These are phyloP conservation scores for Clavispora carvajalis DNA, from an alignment of 805 yeast genomes.

Conservation along the genomic window DNA sequence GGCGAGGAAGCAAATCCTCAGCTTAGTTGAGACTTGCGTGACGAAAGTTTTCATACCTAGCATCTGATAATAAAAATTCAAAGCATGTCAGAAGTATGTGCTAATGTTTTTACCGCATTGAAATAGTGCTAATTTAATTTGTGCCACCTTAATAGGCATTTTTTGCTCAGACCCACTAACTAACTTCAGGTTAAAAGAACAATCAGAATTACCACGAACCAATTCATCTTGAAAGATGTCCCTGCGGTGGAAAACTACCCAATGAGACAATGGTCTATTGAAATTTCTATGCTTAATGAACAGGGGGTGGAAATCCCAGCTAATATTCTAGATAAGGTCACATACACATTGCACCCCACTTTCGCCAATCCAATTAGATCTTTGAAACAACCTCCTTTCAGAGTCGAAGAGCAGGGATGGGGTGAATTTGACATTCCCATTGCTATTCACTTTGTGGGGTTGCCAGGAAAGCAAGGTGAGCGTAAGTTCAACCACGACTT, in stretches of 20 bases:
- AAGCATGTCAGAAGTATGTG: slow-evolving; percentile 21
- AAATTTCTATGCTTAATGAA: slow-evolving; percentile 67
- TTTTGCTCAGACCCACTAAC: slow-evolving; percentile 7
- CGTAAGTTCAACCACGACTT: slow-evolving; percentile 82
- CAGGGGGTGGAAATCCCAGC: slow-evolving; percentile 85
- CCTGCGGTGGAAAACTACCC: slow-evolving; percentile 90
- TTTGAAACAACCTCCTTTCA: slow-evolving; percentile 78
- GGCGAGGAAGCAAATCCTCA: not conserved
- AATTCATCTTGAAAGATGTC: slow-evolving; percentile 72
- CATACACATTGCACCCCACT: slow-evolving; percentile 92
- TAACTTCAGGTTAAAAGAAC: slow-evolving; percentile 64
- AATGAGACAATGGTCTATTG: slow-evolving; percentile 89
- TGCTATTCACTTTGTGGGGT: slow-evolving; percentile 57
- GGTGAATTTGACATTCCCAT: slow-evolving; percentile 93
- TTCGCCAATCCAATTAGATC: slow-evolving; percentile 84
- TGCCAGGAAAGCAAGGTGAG: slow-evolving; percentile 80
- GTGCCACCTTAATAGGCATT: too few species aligned
- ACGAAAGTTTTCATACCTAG: not conserved
- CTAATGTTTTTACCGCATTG: not conserved
- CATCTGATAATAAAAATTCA: not conserved
- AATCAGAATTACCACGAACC: slow-evolving; percentile 80
- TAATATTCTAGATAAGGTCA: slow-evolving; percentile 81
- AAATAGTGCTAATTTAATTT: too few species aligned
- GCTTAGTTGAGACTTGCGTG: not conserved
- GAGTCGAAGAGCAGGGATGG: slow-evolving; percentile 93